phyloP scores from a whole-genome alignment of 2,329 filamentous ascomycete species.

The Shiraia sp. region DNA sequence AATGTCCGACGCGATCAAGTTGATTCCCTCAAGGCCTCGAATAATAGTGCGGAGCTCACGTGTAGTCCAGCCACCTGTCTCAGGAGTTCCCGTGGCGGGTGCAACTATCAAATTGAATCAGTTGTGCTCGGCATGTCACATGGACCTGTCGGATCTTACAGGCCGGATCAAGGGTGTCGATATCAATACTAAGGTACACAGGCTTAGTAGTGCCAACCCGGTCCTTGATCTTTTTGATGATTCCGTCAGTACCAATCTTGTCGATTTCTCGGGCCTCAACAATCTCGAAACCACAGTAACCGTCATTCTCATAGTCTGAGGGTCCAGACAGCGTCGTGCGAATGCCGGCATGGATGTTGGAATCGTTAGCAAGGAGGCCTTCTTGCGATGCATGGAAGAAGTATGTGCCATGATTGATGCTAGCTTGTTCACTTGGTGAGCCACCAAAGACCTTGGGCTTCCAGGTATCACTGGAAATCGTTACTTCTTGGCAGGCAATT shows the following conservation, averaged over 20 bases:
- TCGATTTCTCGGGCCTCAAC: slow-evolving; percentile 75
- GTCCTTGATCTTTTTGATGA: slow-evolving; percentile 76
- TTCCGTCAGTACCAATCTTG: slow-evolving; percentile 70
- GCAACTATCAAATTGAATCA: slow-evolving; percentile 55
- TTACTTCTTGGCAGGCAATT: slow-evolving; percentile 12
- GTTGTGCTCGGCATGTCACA: not conserved
- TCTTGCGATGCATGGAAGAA: slow-evolving; percentile 83
- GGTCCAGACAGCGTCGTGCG: slow-evolving; percentile 78
- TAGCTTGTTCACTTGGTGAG: slow-evolving; percentile 73
- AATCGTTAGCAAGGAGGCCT: slow-evolving; percentile 78
- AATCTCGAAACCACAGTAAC: slow-evolving; percentile 82
- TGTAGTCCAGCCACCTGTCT: slow-evolving; percentile 77
- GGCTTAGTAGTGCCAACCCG: slow-evolving; percentile 74
- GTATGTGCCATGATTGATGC: slow-evolving; percentile 86
- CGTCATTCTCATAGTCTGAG: slow-evolving; percentile 82
- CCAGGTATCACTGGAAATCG: slow-evolving; percentile 59
- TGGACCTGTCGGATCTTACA: slow-evolving; percentile 53
- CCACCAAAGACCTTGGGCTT: slow-evolving; percentile 86
- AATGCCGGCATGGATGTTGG: slow-evolving; percentile 86
- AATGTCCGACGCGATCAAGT: slow-evolving; percentile 71
- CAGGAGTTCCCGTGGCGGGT: slow-evolving; percentile 73
- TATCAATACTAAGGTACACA: slow-evolving; percentile 83
- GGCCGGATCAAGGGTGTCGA: slow-evolving; percentile 84
- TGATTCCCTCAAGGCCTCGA: slow-evolving; percentile 68
- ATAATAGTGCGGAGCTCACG: slow-evolving; percentile 73